These are phyloP conservation scores for Xylaria arbuscula DNA, from an alignment of 2,329 filamentous ascomycete species.

Conservation along the genomic window DNA sequence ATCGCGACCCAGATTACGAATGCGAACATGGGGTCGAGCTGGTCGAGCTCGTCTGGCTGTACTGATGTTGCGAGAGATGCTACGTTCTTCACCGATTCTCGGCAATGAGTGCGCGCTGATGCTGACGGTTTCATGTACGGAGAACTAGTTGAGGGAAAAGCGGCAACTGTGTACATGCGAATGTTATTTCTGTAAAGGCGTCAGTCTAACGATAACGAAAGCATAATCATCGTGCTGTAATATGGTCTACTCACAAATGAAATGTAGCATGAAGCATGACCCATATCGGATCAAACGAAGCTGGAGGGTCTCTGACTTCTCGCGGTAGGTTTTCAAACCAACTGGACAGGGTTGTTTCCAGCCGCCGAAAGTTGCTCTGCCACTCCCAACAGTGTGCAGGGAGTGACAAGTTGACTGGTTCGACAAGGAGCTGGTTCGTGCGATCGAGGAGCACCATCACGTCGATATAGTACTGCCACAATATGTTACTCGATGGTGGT, in stretches of 20 bases:
- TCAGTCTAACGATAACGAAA: not conserved
- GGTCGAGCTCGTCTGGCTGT: slow-evolving; percentile 9
- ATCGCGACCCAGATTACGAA: slow-evolving; percentile 13
- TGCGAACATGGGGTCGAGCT: slow-evolving; percentile 9
- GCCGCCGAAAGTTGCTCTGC: slow-evolving; percentile 12
- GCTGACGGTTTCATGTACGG: slow-evolving; percentile 12
- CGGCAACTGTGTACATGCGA: slow-evolving; percentile 13
- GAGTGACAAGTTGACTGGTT: slow-evolving; percentile 20
- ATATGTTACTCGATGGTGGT: slow-evolving; percentile 1
- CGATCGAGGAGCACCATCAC: slow-evolving; percentile 21
- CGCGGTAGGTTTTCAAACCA: slow-evolving; percentile 14
- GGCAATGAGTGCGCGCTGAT: not conserved
- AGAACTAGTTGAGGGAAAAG: slow-evolving; percentile 10
- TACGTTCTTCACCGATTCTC: slow-evolving; percentile 3
- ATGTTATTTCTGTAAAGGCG: not conserved
- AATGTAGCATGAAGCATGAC: slow-evolving; percentile 17
- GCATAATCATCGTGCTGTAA: not conserved
- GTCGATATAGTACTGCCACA: slow-evolving; percentile 18
- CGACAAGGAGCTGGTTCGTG: slow-evolving; percentile 16
- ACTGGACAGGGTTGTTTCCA: slow-evolving; percentile 12
- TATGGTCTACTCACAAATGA: slow-evolving; percentile 2
- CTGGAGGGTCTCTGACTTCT: slow-evolving; percentile 15
- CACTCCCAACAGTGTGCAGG: slow-evolving; percentile 13
- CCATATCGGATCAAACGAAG: slow-evolving; percentile 11
- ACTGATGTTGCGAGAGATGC: not conserved